Evolutionary conservation across 495 filamentous ascomycete genomes (phyloP).

Genomic region (Pseudoneurospora amorphoporcata): DNA sequence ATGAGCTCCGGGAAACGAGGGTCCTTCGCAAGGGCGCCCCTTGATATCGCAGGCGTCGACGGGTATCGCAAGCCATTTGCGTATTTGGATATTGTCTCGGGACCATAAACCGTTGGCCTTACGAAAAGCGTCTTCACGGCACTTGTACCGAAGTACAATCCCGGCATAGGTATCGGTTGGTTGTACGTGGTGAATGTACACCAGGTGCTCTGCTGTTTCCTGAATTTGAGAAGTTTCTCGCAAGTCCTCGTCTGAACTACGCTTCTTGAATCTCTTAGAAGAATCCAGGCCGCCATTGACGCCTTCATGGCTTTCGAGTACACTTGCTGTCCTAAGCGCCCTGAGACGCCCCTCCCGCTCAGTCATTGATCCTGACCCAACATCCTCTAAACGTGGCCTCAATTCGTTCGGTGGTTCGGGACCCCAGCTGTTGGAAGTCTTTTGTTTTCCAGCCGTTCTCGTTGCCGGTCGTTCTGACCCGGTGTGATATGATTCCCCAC

Average conservation of each 20-base stretch:
- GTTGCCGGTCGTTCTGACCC: not conserved
- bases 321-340: slow-evolving; percentile 35
- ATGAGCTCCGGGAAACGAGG: slow-evolving; percentile 19
- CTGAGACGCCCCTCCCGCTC: slow-evolving; percentile 37
- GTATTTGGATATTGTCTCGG: slow-evolving; percentile 75
- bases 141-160: slow-evolving; percentile 81
- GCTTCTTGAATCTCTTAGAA: slow-evolving; percentile 39
- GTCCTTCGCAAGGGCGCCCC: slow-evolving; percentile 50
- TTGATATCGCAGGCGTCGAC: slow-evolving; percentile 85
- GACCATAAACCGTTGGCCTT: slow-evolving; percentile 93
- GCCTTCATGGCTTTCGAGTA: slow-evolving; percentile 42
- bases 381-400: slow-evolving; percentile 30
- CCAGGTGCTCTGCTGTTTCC: slow-evolving; percentile 56
- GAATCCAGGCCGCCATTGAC: slow-evolving; percentile 38
- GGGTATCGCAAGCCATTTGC: slow-evolving; percentile 71
- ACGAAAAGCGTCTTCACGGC: slow-evolving; percentile 63
- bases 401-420: slow-evolving; percentile 26
- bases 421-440: slow-evolving; percentile 23
- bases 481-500: slow-evolving; percentile 17
- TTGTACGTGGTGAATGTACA: slow-evolving; percentile 82
- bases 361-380: slow-evolving; percentile 38
- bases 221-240: slow-evolving; percentile 16
- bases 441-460: slow-evolving; percentile 8
- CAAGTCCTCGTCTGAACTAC: slow-evolving; percentile 41
- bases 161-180: slow-evolving; percentile 78